A percentile compares a stretch with the other conserved stretches of the same genome.
phyloP scores from a whole-genome alignment of 352 stramenopile species.

The Pythium rishiriense region DNA sequence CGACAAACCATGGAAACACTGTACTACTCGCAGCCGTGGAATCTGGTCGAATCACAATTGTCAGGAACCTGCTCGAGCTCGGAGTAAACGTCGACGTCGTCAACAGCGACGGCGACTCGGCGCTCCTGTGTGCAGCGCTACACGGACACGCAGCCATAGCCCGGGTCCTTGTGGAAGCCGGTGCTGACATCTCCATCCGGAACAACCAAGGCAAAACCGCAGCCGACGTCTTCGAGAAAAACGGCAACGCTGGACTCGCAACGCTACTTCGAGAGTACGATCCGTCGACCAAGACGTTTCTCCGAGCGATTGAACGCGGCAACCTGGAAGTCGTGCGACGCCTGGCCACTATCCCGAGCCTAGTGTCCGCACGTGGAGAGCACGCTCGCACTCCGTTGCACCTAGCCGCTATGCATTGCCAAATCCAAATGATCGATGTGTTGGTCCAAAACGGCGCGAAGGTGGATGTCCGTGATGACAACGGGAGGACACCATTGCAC shows the following conservation, averaged over 20 bases:
- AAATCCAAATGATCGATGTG: too few relatives aligned
- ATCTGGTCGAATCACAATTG: background rate
- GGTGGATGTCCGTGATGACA: background rate
- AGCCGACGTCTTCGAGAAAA: background rate
- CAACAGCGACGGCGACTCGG: background rate
- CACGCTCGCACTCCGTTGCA: conserved; percentile 39
- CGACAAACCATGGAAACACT: too few relatives aligned
- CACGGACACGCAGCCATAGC: background rate
- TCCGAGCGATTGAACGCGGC: background rate
- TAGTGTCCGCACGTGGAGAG: conserved; percentile 19
- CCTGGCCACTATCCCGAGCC: background rate
- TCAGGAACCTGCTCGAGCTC: background rate
- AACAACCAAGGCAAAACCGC: background rate
- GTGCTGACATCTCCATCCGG: background rate
- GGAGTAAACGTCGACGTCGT: background rate
- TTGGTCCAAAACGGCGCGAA: too few relatives aligned
- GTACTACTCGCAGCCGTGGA: background rate
- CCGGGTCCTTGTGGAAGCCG: background rate
- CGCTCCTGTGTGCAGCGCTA: background rate
- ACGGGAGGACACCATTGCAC: too few relatives aligned
- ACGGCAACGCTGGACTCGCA: background rate
- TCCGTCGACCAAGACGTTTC: background rate
- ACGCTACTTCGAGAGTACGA: background rate
- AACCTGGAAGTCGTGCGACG: background rate
- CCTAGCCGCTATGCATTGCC: conserved; percentile 28